Base-by-base conservation (phyloP, 768 basidiomycete species). In the Inosperma sp. region DNA sequence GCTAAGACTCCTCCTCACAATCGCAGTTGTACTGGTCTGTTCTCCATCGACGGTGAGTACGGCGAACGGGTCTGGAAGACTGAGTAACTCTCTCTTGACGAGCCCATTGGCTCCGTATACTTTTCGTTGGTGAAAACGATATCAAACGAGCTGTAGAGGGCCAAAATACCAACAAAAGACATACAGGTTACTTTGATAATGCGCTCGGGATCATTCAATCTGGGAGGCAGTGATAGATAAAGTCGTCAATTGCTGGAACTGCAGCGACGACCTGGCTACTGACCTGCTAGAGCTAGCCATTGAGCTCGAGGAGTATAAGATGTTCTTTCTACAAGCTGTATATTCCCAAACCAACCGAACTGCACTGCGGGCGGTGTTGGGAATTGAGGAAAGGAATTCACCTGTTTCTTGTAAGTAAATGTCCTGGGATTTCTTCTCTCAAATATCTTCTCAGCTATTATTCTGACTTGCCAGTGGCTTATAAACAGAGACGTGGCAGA, bases 11-110 rank as follows among this genome's bases (percentile, higher is more conserved):
- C 76, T 82, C 67, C 80, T 86, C 65, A 84, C 72, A 49, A 86
- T 81, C 40, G 78, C 75, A 1, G 91, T 91, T 22, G 87, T 86
- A 64, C 80, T 81, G 12, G 86, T n/a, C n/a, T n/a, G n/a, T n/a
- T n/a, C n/a, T n/a, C n/a, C n/a, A n/a, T n/a, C n/a, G n/a, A n/a
- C n/a, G 5, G 87, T 88, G 41, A 94, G 75, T 13, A 93, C 87
- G 6, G 87, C 90, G 62, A 92, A 92, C 3, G 92, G 91, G 67
- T 93, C 89, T 3, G 92, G 91, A 7, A 91, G 74, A 56, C 86
- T 75, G 63, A 91, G 80, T 5, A 90, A 70, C 58, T 90, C 87
- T 21, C 88, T 80, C 64, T 90, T 91, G 54, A 73, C 77, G 25
- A 91, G 78, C 29, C 80, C 80, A 56, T 76, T 81, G 34, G 88